Percentiles rank a stretch among this genome's conserved stretches.
Conservation (phyloP, 495 filamentous ascomycete species). For the Pyronema domesticum region DNA sequence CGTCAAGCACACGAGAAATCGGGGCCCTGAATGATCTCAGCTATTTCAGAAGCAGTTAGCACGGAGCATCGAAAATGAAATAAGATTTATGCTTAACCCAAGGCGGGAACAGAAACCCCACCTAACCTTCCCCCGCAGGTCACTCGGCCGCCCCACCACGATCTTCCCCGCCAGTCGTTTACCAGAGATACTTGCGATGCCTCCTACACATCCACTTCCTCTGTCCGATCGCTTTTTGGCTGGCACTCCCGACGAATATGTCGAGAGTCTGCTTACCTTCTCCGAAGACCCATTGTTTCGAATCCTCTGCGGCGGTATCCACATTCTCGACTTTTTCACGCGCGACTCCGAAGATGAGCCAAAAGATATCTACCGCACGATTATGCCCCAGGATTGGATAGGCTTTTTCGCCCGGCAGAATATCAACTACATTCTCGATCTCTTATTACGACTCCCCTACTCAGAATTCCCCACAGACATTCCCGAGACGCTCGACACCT, state of each 20-base stretch:
- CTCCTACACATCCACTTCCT: conserved; percentile 38
- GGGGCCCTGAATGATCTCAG: too few relatives aligned
- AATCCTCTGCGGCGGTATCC: conserved; percentile 77
- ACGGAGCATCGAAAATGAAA: too few relatives aligned
- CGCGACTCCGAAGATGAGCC: conserved; percentile 35
- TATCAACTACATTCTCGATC: conserved; percentile 55
- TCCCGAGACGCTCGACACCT: conserved; percentile 50
- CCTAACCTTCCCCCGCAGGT: background rate
- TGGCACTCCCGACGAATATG: conserved; percentile 45
- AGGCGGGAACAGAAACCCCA: background rate
- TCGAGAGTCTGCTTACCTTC: conserved; percentile 61
- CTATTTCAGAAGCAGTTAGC: too few relatives aligned
- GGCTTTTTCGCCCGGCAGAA: conserved; percentile 51
- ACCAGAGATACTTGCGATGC: conserved; percentile 22
- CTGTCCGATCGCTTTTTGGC: conserved; percentile 36
- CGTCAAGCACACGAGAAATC: too few relatives aligned
- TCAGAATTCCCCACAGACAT: conserved; percentile 26
- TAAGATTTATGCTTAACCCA: too few relatives aligned
- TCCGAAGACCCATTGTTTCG: conserved; percentile 62
- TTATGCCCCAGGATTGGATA: conserved; percentile 66
- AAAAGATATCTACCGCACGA: conserved; percentile 46
- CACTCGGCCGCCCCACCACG: background rate
- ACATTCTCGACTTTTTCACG: conserved; percentile 94
- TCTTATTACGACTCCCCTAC: conserved; percentile 61
- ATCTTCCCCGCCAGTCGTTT: background rate